Evolutionary conservation across 2,329 filamentous ascomycete genomes (phyloP).

Genomic region (Xylariaceae sp.): DNA sequence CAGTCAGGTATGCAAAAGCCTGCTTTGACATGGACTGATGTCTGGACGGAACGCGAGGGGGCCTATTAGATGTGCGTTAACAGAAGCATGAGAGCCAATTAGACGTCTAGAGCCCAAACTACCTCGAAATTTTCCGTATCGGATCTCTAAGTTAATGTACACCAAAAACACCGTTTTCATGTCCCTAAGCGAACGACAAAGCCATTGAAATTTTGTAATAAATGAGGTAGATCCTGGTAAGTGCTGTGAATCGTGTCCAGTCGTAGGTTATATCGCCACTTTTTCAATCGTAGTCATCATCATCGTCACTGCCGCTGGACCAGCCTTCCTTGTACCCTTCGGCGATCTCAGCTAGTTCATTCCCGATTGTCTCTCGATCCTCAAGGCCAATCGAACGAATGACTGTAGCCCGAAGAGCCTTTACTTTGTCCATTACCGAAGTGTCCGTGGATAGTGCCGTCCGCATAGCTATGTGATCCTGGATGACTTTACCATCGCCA

Average conservation of each 20-base stretch:
- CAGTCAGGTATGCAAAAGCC: conserved; percentile 25
- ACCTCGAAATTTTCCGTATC: too few relatives aligned
- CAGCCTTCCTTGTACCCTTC: conserved; percentile 89
- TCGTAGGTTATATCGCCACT: not conserved
- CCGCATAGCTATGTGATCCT: conserved; percentile 43
- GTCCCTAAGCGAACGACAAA: too few relatives aligned
- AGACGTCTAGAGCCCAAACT: too few relatives aligned
- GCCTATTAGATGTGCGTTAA: conserved; percentile 14
- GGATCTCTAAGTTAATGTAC: too few relatives aligned
- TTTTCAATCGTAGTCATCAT: conserved; percentile 48
- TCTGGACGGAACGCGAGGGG: conserved; percentile 17
- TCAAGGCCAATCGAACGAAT: conserved; percentile 63
- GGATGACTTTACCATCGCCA: conserved; percentile 33
- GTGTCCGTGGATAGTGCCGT: conserved; percentile 71
- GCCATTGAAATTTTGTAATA: too few relatives aligned
- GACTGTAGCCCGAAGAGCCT: conserved; percentile 60
- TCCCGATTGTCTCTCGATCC: conserved; percentile 78
- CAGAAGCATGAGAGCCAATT: not conserved
- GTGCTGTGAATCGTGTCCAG: not conserved
- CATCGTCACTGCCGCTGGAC: conserved; percentile 71
- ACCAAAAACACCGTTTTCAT: too few relatives aligned
- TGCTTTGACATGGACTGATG: conserved; percentile 16
- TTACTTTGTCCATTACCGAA: conserved; percentile 65
- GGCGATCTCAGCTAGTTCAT: conserved; percentile 75
- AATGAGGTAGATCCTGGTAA: too few relatives aligned